Conservation (phyloP, 345 rosid genomes). For the Tarenaya hassleriana region DNA sequence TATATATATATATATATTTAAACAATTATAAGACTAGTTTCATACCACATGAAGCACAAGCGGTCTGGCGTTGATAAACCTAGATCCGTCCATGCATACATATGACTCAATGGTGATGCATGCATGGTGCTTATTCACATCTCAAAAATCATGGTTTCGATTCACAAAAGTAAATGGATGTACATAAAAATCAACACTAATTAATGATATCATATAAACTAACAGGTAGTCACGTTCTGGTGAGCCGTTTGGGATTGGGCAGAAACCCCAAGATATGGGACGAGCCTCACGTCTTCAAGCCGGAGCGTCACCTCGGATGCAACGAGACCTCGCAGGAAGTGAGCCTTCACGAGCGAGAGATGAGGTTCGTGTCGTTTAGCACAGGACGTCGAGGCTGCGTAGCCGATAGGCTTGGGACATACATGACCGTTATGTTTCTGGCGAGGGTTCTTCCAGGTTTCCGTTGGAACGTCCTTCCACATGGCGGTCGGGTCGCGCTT, state of each 20-base stretch:
- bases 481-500: conserved; percentile 14
- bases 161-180: too few relatives aligned
- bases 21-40: too few relatives aligned
- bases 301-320: neutral
- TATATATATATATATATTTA: too few relatives aligned
- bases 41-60: too few relatives aligned
- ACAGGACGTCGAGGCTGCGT: neutral
- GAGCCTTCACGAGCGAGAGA: neutral
- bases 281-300: neutral
- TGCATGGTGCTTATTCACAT: too few relatives aligned
- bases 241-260: conserved; percentile 6
- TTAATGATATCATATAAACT: too few relatives aligned
- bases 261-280: conserved; percentile 4
- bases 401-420: neutral
- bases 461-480: neutral
- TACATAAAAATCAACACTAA: too few relatives aligned
- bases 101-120: too few relatives aligned
- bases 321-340: neutral
- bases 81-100: too few relatives aligned
- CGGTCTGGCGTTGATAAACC: too few relatives aligned
- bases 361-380: conserved; percentile 6
- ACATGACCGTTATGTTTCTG: neutral
- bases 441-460: conserved; percentile 1
- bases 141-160: too few relatives aligned
- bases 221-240: conserved; percentile 16